These are phyloP conservation scores for Halophytophthora batemanensis DNA, from an alignment of 352 stramenopile genomes.

Conservation along the genomic window DNA sequence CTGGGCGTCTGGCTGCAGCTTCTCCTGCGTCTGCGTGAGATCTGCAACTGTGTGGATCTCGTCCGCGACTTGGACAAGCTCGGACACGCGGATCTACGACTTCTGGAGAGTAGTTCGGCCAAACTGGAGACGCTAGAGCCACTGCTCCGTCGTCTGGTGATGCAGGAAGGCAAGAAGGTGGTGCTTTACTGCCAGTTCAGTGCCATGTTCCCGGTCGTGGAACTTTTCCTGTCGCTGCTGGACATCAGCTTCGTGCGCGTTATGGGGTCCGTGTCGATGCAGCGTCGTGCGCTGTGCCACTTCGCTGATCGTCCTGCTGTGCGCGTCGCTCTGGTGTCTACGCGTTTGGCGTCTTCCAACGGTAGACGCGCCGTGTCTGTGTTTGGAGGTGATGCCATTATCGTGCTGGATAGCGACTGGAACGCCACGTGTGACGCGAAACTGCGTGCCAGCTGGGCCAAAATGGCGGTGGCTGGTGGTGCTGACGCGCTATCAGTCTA, in stretches of 20 bases:
- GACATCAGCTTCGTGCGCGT: slow-evolving; percentile 67
- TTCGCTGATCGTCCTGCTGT: slow-evolving; percentile 62
- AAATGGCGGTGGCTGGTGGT: slow-evolving; percentile 39
- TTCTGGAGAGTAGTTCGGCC: slow-evolving; percentile 54
- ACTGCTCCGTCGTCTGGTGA: slow-evolving; percentile 49
- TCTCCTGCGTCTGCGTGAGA: slow-evolving; percentile 55
- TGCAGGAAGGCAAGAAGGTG: slow-evolving; percentile 64
- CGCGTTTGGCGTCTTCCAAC: slow-evolving; percentile 37
- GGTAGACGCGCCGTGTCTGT: slow-evolving; percentile 52
- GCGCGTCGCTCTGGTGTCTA: slow-evolving; percentile 70
- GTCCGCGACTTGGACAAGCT: slow-evolving; percentile 78
- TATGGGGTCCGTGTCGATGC: slow-evolving; percentile 44
- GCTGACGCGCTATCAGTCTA: slow-evolving; percentile 61
- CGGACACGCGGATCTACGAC: slow-evolving; percentile 52
- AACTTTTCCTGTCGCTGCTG: slow-evolving; percentile 63
- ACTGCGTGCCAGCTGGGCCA: slow-evolving; percentile 73
- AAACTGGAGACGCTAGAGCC: slow-evolving; percentile 62
- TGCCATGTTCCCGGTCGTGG: slow-evolving; percentile 68
- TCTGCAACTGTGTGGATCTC: slow-evolving; percentile 84
- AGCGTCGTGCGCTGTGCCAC: slow-evolving; percentile 65
- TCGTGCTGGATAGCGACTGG: slow-evolving; percentile 85
- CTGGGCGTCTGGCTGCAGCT: slow-evolving; percentile 63
- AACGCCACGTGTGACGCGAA: slow-evolving; percentile 79
- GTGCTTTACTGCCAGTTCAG: slow-evolving; percentile 78
- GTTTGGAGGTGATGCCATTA: slow-evolving; percentile 71